These are phyloP conservation scores for Pseudonitzschia pungens DNA, from an alignment of 108 stramenopile species.

Conservation along the genomic window DNA sequence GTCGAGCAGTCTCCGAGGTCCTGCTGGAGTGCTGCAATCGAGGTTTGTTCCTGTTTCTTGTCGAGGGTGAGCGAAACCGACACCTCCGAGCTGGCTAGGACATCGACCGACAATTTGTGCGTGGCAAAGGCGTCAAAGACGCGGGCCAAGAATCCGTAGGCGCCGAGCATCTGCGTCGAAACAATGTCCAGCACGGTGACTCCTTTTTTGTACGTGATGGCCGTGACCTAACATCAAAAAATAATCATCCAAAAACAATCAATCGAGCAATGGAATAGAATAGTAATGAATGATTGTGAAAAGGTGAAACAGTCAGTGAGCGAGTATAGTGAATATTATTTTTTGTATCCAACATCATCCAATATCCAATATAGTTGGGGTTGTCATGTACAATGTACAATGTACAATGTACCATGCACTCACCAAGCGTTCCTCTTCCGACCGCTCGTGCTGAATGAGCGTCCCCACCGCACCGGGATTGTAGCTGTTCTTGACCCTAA, in stretches of 20 bases:
- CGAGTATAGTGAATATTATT: no score
- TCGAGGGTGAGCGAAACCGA: conserved; percentile 97
- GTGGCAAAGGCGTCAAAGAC: conserved; percentile 95
- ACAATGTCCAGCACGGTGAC: conserved; percentile 90
- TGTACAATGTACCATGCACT: not conserved
- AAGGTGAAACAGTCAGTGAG: no score
- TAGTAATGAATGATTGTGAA: no score
- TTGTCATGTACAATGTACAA: no score
- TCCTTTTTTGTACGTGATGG: conserved; percentile 92
- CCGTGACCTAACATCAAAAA: conserved; percentile 69
- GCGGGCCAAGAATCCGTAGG: conserved; percentile 89
- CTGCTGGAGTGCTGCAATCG: conserved; percentile 44
- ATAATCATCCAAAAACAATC: not conserved
- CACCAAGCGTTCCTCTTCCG: conserved; percentile 47
- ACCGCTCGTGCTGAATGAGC: conserved; percentile 70
- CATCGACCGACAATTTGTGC: conserved; percentile 97
- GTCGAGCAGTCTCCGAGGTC: conserved; percentile 68
- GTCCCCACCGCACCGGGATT: conserved; percentile 91
- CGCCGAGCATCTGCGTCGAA: conserved; percentile 95
- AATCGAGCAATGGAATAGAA: not conserved
- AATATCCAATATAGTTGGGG: no score
- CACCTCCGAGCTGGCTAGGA: conserved; percentile 96
- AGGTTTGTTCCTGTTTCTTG: conserved; percentile 70
- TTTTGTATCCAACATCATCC: no score
- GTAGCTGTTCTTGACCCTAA: conserved; percentile 98